These are phyloP conservation scores for Bathelium albidoporum DNA, from an alignment of 495 filamentous ascomycete species.

Conservation along the genomic window DNA sequence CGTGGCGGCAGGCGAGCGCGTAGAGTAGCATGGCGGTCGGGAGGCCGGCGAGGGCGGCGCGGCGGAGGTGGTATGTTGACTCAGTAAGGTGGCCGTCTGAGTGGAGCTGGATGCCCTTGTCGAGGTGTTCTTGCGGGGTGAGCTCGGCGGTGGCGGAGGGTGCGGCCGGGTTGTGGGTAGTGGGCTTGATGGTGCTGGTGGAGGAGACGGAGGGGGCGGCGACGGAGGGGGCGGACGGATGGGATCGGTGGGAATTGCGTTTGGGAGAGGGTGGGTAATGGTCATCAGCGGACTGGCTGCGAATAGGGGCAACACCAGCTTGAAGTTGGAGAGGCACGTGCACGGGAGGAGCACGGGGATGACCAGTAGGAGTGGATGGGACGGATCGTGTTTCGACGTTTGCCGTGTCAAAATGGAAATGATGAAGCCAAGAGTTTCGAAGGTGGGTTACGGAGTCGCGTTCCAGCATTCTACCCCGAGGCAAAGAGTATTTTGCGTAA, in stretches of 20 bases:
- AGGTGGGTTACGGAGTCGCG: conserved; percentile 54
- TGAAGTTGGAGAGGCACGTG: conserved; percentile 1
- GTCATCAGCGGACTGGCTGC: conserved; percentile 3
- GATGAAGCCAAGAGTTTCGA: conserved; percentile 48
- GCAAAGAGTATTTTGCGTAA: conserved; percentile 73
- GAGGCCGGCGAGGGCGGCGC: conserved; percentile 74
- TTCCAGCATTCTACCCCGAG: conserved; percentile 66
- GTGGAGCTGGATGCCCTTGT: conserved; percentile 78
- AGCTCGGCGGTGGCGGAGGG: conserved; percentile 41
- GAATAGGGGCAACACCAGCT: neutral
- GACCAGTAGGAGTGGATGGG: conserved; percentile 8
- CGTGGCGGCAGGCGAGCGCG: conserved; percentile 91
- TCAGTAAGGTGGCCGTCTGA: conserved; percentile 76
- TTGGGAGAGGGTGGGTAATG: neutral
- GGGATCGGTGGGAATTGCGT: conserved; percentile 4
- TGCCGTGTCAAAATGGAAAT: conserved; percentile 42
- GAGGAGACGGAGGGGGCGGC: conserved; percentile 42
- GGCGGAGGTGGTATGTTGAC: conserved; percentile 88
- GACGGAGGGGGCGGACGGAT: conserved; percentile 44
- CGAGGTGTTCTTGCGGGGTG: conserved; percentile 75
- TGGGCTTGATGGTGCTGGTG: conserved; percentile 26
- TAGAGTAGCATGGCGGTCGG: conserved; percentile 94
- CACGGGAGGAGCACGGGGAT: neutral
- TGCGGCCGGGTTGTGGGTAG: conserved; percentile 21
- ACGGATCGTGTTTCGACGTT: conserved; percentile 29